phyloP scores from a whole-genome alignment of 176 grass and related monocot genomes.

The Ampelocalamus luodianensis region DNA sequence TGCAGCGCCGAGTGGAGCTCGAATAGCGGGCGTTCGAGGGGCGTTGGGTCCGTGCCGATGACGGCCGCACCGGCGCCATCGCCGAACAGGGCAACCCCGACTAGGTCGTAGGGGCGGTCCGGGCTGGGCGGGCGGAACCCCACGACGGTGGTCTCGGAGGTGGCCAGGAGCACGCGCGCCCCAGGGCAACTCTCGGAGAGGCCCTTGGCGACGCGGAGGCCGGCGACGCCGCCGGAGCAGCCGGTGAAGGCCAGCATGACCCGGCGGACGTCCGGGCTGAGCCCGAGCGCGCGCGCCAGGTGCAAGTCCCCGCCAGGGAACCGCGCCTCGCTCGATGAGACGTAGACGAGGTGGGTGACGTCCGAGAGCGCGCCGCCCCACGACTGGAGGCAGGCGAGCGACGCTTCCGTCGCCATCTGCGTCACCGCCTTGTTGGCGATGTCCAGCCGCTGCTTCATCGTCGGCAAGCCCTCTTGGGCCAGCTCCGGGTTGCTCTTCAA shows the following conservation, averaged over 20 bases:
- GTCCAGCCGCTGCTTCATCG: conserved; percentile 71
- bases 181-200: conserved; percentile 68
- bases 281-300: conserved; percentile 66
- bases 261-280: conserved; percentile 69
- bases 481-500: conserved; percentile 70
- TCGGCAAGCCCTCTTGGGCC: conserved; percentile 56
- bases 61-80: conserved; percentile 73
- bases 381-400: conserved; percentile 36
- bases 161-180: conserved; percentile 67
- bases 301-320: conserved; percentile 81
- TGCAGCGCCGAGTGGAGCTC: conserved; percentile 65
- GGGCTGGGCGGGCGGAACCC: conserved; percentile 77
- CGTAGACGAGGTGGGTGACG: conserved; percentile 82
- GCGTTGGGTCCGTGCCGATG: conserved; percentile 50
- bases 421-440: conserved; percentile 83
- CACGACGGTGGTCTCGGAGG: conserved; percentile 74
- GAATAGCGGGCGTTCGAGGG: conserved; percentile 59
- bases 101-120: conserved; percentile 77
- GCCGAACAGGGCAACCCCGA: conserved; percentile 80
- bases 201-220: conserved; percentile 77
- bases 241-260: conserved; percentile 82
- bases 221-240: conserved; percentile 77
- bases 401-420: conserved; percentile 69
- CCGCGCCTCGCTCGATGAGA: conserved; percentile 71
- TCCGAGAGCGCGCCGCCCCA: conserved; percentile 58